Percentiles rank a stretch among this genome's conserved stretches.
These are phyloP conservation scores for Cyclotella baltica DNA, from an alignment of 108 stramenopile genomes.

Conservation along the genomic window DNA sequence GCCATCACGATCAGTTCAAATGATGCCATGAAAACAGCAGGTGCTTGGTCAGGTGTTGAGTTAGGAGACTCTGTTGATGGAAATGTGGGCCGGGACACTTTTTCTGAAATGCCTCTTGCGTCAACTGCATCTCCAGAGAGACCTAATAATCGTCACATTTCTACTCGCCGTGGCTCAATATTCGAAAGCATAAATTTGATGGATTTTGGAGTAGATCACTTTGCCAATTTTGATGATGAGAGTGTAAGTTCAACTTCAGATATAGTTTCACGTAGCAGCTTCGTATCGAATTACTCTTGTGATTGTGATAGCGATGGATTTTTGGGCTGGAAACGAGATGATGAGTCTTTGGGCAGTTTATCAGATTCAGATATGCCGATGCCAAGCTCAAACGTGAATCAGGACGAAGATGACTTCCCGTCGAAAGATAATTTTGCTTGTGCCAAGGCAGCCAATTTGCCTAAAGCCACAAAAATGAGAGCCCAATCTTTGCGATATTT, in stretches of 20 bases:
- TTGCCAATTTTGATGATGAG: background rate
- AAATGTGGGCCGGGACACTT: background rate
- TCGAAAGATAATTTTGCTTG: no score
- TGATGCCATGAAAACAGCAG: no score
- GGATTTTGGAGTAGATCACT: constrained; percentile 15
- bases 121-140: background rate
- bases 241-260: background rate
- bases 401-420: no score
- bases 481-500: background rate
- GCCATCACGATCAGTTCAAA: background rate
- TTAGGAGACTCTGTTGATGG: no score
- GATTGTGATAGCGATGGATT: constrained; percentile 1
- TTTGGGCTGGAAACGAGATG: background rate
- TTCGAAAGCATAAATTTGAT: background rate
- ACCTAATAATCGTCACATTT: background rate
- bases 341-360: no score
- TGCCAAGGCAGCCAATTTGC: no score
- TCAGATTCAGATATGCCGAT: no score
- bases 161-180: background rate
- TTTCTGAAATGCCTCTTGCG: background rate
- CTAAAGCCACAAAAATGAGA: no score
- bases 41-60: no score
- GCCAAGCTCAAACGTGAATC: no score
- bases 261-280: background rate
- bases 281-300: background rate